phyloP scores from a whole-genome alignment of 2,329 filamentous ascomycete species.

The Xylaria sp. region DNA sequence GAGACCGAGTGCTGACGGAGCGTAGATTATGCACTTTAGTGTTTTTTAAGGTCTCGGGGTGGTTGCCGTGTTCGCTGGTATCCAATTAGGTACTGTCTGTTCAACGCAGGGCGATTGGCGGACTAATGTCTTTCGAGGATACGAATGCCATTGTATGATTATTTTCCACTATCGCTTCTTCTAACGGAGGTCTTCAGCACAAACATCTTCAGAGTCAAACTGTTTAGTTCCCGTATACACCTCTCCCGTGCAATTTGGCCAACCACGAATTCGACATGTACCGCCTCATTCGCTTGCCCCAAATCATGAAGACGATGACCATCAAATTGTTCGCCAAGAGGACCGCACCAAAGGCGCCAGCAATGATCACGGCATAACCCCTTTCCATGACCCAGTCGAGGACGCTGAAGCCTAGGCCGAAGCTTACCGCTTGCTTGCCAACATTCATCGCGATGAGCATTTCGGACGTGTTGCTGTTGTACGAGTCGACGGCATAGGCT shows the following conservation, averaged over 20 bases:
- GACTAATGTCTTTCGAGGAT: too few relatives aligned
- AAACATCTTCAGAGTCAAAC: slow-evolving; percentile 11
- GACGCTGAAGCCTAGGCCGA: slow-evolving; percentile 54
- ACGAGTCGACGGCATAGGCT: slow-evolving; percentile 63
- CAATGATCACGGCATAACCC: slow-evolving; percentile 56
- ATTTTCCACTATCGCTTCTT: too few relatives aligned
- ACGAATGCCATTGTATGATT: too few relatives aligned
- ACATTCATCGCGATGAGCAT: slow-evolving; percentile 64
- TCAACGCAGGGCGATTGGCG: too few relatives aligned
- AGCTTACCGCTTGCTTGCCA: slow-evolving; percentile 59
- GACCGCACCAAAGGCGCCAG: slow-evolving; percentile 52
- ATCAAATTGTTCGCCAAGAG: slow-evolving; percentile 52
- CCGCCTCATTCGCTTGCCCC: slow-evolving; percentile 52
- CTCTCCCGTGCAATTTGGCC: slow-evolving; percentile 46
- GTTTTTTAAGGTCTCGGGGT: background rate
- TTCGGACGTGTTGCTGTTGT: slow-evolving; percentile 61
- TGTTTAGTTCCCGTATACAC: background rate
- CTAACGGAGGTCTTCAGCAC: too few relatives aligned
- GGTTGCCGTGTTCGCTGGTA: too few relatives aligned
- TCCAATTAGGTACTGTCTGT: too few relatives aligned
- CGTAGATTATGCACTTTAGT: background rate
- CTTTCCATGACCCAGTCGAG: slow-evolving; percentile 52
- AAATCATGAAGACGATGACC: slow-evolving; percentile 53
- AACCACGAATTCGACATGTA: slow-evolving; percentile 51
- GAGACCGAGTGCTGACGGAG: background rate